A percentile compares a stretch with the other conserved stretches of the same genome.
Evolutionary conservation across 1,139 yeast genomes (phyloP).

Genomic region (Debaryomyces sp.): DNA sequence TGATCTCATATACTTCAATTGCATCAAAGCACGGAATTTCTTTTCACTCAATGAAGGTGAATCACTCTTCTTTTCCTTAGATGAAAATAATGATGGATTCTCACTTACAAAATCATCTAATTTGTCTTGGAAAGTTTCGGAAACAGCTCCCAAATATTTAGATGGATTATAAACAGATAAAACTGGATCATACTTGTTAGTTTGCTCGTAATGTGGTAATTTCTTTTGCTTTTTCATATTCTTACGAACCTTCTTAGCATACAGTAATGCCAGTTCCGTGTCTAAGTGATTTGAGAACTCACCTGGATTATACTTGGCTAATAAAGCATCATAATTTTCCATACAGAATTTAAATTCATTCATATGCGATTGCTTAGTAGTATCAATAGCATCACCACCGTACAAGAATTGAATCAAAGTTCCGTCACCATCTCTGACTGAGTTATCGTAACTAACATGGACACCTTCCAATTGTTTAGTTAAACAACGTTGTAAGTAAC

Average conservation of each 20-base stretch:
- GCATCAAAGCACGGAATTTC: constrained; percentile 96
- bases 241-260: constrained; percentile 83
- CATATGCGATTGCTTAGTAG: constrained; percentile 93
- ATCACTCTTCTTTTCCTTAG: constrained; percentile 48
- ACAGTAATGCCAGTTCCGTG: constrained; percentile 76
- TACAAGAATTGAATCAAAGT: constrained; percentile 90
- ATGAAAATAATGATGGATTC: constrained; percentile 57
- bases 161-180: constrained; percentile 85
- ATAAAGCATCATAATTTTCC: constrained; percentile 85
- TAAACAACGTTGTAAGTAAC: constrained; percentile 97
- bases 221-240: constrained; percentile 65
- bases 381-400: constrained; percentile 97
- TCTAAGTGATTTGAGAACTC: constrained; percentile 74
- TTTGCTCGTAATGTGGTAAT: constrained; percentile 65
- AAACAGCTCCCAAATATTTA: constrained; percentile 88
- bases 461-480: constrained; percentile 98
- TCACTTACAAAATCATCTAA: constrained; percentile 68
- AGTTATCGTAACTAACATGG: constrained; percentile 89
- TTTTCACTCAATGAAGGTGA: constrained; percentile 67
- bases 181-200: constrained; percentile 82
- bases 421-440: constrained; percentile 96
- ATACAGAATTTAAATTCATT: constrained; percentile 90
- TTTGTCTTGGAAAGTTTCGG: constrained; percentile 83
- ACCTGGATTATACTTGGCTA: constrained; percentile 86
- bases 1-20: constrained; percentile 96